Percentiles rank a stretch among this genome's conserved stretches.
phyloP scores from a whole-genome alignment of 495 filamentous ascomycete genomes.

The Xylaria nigripes region DNA sequence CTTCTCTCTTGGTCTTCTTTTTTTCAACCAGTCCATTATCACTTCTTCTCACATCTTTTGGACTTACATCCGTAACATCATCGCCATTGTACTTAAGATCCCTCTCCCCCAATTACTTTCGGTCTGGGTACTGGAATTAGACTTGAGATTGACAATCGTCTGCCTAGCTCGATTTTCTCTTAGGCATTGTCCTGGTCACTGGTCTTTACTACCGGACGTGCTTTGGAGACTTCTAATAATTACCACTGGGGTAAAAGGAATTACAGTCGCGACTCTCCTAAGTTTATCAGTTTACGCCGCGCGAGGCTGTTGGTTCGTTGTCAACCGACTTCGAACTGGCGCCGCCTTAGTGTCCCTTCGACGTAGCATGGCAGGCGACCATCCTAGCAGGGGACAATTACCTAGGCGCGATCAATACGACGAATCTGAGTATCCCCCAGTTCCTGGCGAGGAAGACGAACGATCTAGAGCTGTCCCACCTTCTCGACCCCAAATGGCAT shows the following conservation, averaged over 20 bases:
- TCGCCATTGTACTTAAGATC: too few species aligned
- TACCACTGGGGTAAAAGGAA: neutral
- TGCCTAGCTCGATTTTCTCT: too few species aligned
- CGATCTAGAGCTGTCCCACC: conserved; percentile 28
- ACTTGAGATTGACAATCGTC: neutral
- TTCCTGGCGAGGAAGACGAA: conserved; percentile 40
- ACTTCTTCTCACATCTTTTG: too few species aligned
- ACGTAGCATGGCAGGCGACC: conserved; percentile 39
- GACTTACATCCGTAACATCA: too few species aligned
- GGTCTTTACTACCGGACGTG: neutral
- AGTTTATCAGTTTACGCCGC: neutral
- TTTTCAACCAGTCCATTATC: too few species aligned
- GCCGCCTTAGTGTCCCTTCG: conserved; percentile 18
- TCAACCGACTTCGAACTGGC: conserved; percentile 17
- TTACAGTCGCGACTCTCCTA: neutral
- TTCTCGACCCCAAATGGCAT: conserved; percentile 25
- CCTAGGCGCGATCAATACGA: conserved; percentile 27
- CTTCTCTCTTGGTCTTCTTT: too few species aligned
- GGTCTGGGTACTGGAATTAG: neutral
- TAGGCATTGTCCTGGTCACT: conserved; percentile 3
- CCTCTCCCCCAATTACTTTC: too few species aligned
- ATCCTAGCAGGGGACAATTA: conserved; percentile 25
- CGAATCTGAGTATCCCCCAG: conserved; percentile 41
- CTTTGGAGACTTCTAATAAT: conserved; percentile 1
- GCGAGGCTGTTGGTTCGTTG: conserved; percentile 6